Conservation (phyloP, 163 green algal species). For the Dunaliella salina region DNA sequence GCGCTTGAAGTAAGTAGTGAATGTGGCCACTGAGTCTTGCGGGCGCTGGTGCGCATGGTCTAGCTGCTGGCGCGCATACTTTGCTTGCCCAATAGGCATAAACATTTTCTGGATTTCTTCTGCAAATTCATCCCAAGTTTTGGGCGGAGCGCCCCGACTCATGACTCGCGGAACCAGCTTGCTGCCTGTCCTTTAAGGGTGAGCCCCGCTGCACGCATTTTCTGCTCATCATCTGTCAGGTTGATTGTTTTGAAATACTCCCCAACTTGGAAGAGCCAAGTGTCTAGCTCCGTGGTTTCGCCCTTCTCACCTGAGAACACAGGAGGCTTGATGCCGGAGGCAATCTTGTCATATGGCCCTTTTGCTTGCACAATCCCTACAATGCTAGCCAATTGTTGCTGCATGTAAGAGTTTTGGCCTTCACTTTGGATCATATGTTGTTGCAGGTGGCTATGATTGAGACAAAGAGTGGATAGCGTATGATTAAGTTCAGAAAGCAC, state of each 20-base stretch:
- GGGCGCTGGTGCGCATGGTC: neutral
- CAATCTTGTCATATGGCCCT: neutral
- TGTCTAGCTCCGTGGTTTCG: neutral
- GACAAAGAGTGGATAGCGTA: no score
- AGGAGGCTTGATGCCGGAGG: neutral
- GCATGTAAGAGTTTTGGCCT: no score
- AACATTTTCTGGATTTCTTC: neutral
- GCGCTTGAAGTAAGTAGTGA: neutral
- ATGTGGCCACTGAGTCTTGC: neutral
- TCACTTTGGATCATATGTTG: no score
- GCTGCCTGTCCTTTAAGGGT: neutral
- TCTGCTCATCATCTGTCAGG: neutral
- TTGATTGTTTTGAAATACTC: neutral
- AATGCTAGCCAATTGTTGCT: no score
- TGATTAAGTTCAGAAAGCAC: no score
- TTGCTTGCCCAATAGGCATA: neutral
- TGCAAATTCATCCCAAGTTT: neutral
- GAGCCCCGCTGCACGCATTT: neutral
- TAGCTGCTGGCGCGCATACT: neutral
- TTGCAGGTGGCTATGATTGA: no score
- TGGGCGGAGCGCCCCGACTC: neutral
- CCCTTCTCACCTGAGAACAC: neutral
- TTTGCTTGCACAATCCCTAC: no score
- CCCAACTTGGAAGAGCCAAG: neutral
- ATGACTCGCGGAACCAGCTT: neutral